Evolutionary conservation across 768 basidiomycete genomes (phyloP).

Genomic region (Sporobolomyces phaffii): DNA sequence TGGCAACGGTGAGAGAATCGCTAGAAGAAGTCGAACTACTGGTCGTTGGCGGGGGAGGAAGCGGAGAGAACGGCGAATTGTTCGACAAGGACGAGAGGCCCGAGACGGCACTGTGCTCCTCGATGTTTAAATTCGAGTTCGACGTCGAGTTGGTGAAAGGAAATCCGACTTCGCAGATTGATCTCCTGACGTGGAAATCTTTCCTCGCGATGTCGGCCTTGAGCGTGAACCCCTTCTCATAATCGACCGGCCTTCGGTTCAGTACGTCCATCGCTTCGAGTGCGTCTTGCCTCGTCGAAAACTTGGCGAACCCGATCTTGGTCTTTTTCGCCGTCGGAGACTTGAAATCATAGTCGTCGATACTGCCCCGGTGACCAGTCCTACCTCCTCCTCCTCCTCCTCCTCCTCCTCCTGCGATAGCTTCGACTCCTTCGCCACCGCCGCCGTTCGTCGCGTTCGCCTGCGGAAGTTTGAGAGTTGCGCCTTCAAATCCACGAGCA

Average conservation of each 20-base stretch:
- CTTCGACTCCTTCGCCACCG: neutral
- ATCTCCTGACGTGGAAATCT: slow-evolving; percentile 88
- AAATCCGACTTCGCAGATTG: slow-evolving; percentile 59
- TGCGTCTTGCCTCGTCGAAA: slow-evolving; percentile 78
- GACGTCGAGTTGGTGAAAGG: no score
- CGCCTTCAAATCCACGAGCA: slow-evolving; percentile 89
- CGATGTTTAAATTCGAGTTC: neutral
- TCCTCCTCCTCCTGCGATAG: neutral
- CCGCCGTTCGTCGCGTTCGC: neutral
- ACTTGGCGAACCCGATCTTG: slow-evolving; percentile 97
- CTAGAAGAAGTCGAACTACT: neutral
- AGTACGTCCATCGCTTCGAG: slow-evolving; percentile 77
- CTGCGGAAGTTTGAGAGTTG: slow-evolving; percentile 85
- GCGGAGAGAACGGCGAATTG: neutral
- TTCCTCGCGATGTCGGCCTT: slow-evolving; percentile 99
- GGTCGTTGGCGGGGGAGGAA: no score
- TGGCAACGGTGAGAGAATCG: neutral
- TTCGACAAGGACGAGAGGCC: neutral
- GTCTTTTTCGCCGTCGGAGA: neutral
- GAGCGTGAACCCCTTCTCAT: slow-evolving; percentile 82
- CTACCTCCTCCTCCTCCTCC: no score
- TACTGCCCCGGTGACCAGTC: neutral
- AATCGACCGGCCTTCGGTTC: slow-evolving; percentile 83
- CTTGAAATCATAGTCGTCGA: neutral
- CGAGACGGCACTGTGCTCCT: neutral